These are phyloP conservation scores for Coemansia furcata DNA, from an alignment of 192 early-diverging fungal genomes.

Conservation along the genomic window DNA sequence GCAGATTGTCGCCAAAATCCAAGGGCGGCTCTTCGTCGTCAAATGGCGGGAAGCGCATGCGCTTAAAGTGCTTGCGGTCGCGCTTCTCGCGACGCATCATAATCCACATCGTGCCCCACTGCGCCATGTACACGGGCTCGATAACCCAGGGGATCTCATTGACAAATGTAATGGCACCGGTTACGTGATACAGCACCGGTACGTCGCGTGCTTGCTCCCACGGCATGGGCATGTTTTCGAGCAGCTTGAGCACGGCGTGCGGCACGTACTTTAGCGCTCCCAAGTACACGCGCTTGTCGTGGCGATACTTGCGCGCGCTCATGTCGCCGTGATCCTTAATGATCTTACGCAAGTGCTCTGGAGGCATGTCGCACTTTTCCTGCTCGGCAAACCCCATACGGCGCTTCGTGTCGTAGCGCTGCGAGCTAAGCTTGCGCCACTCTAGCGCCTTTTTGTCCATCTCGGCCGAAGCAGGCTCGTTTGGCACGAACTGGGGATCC, in stretches of 20 bases:
- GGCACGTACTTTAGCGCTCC: slow-evolving; percentile 99
- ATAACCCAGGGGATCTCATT: slow-evolving; percentile 96
- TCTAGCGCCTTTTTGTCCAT: slow-evolving; percentile 70
- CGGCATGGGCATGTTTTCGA: slow-evolving; percentile 99
- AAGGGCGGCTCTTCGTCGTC: slow-evolving; percentile 99
- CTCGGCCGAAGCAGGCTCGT: slow-evolving; percentile 18
- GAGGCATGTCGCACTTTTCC: slow-evolving; percentile 96
- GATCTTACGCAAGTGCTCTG: slow-evolving; percentile 96
- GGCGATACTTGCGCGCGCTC: slow-evolving; percentile 93
- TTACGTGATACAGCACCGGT: slow-evolving; percentile 94
- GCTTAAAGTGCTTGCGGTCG: slow-evolving; percentile 96
- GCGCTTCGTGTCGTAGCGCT: slow-evolving; percentile 91
- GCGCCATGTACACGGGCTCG: slow-evolving; percentile 96
- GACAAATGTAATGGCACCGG: slow-evolving; percentile 98
- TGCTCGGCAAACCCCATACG: slow-evolving; percentile 94
- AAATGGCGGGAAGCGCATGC: slow-evolving; percentile 97
- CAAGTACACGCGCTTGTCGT: slow-evolving; percentile 97
- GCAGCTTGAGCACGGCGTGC: slow-evolving; percentile 94
- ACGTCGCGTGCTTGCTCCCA: slow-evolving; percentile 99
- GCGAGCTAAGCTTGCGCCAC: slow-evolving; percentile 88
- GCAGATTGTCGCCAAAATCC: slow-evolving; percentile 97
- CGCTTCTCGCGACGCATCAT: slow-evolving; percentile 99
- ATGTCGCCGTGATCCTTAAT: slow-evolving; percentile 99
- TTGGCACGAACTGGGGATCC: slow-evolving; percentile 42
- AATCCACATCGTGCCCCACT: slow-evolving; percentile 99